phyloP scores from a whole-genome alignment of 306 rosid species.

The Gleditsia sinensis region DNA sequence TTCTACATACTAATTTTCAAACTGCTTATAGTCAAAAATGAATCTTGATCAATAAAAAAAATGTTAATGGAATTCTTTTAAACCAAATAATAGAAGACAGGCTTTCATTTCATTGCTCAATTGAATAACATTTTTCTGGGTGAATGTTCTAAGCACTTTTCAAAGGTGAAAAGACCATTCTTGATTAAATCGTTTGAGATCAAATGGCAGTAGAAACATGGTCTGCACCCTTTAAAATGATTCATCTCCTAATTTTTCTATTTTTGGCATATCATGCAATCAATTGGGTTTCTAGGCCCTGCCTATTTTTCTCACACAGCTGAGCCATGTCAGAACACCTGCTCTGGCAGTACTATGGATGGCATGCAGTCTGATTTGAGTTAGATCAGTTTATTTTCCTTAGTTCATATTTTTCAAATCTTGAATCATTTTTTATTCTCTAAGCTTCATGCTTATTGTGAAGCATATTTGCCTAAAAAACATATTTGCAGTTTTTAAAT shows the following conservation, averaged over 20 bases:
- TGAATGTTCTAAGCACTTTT: not conserved
- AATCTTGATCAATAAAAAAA: too few species aligned
- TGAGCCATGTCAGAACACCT: constrained; percentile 77
- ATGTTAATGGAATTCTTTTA: not conserved
- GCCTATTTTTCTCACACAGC: constrained; percentile 83
- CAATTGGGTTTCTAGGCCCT: constrained; percentile 90
- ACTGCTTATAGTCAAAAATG: not conserved
- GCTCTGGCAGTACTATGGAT: constrained; percentile 83
- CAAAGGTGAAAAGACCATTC: not conserved
- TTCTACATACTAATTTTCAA: not conserved
- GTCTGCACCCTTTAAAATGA: too few species aligned
- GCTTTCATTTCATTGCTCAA: not conserved
- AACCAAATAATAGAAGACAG: not conserved
- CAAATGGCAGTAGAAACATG: too few species aligned
- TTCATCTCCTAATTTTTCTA: not conserved
- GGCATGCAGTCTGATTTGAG: too few species aligned
- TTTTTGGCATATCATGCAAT: constrained; percentile 85
- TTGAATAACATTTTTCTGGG: not conserved
- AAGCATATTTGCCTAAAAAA: constrained; percentile 7
- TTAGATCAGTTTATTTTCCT: constrained; percentile 17
- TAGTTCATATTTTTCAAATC: not conserved
- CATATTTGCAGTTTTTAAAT: constrained; percentile 18
- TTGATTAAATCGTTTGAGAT: too few species aligned
- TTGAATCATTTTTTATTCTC: not conserved
- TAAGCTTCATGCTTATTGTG: constrained; percentile 8